Evolutionary conservation across 345 rosid genomes (phyloP).

Genomic region (Pistacia vera): DNA sequence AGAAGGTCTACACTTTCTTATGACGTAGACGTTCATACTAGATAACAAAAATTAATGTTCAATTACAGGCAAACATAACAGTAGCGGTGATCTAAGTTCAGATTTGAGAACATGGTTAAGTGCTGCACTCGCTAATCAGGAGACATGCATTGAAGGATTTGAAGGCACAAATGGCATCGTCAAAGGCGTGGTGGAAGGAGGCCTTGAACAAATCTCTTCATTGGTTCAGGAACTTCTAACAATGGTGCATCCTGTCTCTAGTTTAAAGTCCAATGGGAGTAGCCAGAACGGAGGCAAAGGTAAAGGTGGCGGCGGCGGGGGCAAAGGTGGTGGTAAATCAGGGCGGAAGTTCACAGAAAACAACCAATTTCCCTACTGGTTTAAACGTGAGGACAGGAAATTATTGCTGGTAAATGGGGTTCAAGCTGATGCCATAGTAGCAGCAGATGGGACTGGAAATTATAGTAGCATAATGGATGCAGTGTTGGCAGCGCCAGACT

Average conservation of each 20-base stretch:
- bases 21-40: too few species aligned
- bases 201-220: constrained; percentile 55
- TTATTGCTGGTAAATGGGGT: constrained; percentile 43
- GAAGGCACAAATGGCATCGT: constrained; percentile 60
- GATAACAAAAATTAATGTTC: neutral
- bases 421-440: constrained; percentile 56
- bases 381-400: constrained; percentile 54
- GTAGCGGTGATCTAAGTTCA: constrained; percentile 65
- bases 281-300: neutral
- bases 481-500: constrained; percentile 64
- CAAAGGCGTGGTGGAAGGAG: constrained; percentile 47
- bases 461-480: constrained; percentile 66
- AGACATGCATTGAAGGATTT: constrained; percentile 83
- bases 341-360: constrained; percentile 6
- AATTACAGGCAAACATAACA: constrained; percentile 59
- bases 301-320: neutral
- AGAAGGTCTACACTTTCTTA: too few species aligned
- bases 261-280: constrained; percentile 17
- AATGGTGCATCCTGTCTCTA: constrained; percentile 48
- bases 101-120: constrained; percentile 80
- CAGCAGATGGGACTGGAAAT: constrained; percentile 77
- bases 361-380: constrained; percentile 59
- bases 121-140: constrained; percentile 75
- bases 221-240: constrained; percentile 50
- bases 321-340: neutral